phyloP scores from a whole-genome alignment of 1,284 basidiomycete species.

The Entoloma clypeatum region DNA sequence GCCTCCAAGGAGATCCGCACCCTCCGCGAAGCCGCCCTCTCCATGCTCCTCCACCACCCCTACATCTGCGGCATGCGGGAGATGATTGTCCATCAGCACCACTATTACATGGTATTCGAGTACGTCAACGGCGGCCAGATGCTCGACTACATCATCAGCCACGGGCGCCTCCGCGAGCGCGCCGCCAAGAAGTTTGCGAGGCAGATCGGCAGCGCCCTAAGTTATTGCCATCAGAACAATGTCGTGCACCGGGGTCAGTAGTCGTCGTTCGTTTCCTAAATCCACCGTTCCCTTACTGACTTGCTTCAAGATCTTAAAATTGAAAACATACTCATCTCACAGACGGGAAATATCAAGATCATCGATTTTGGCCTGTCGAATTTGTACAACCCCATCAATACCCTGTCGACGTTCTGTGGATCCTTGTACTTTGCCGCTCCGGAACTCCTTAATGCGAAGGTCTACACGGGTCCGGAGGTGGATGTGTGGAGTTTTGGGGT shows the following conservation, averaged over 20 bases:
- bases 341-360: conserved; percentile 99
- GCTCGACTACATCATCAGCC: conserved; percentile 99
- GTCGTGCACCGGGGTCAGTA: conserved; percentile 86
- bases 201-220: conserved; percentile 93
- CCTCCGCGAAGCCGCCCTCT: conserved; percentile 91
- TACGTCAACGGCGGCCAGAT: conserved; percentile 99
- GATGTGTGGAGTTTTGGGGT: conserved; percentile 99
- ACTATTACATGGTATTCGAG: conserved; percentile 99
- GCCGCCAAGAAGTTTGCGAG: conserved; percentile 96
- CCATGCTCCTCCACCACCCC: conserved; percentile 93
- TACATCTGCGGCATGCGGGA: conserved; percentile 99
- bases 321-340: conserved; percentile 98
- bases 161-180: conserved; percentile 92
- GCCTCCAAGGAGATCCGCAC: conserved; percentile 96
- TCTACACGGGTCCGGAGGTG: conserved; percentile 96
- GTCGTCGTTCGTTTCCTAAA: conserved; percentile 13
- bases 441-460: conserved; percentile 93
- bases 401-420: conserved; percentile 95
- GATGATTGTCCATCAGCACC: conserved; percentile 93
- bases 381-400: conserved; percentile 81
- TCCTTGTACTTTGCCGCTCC: conserved; percentile 98
- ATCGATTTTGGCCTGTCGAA: conserved; percentile 99
- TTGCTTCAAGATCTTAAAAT: conserved; percentile 84
- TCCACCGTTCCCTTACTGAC: conserved; percentile 6
- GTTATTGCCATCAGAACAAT: conserved; percentile 97